Evolutionary conservation across 805 yeast species (phyloP).

Genomic region (Lipomyces lipofer): DNA sequence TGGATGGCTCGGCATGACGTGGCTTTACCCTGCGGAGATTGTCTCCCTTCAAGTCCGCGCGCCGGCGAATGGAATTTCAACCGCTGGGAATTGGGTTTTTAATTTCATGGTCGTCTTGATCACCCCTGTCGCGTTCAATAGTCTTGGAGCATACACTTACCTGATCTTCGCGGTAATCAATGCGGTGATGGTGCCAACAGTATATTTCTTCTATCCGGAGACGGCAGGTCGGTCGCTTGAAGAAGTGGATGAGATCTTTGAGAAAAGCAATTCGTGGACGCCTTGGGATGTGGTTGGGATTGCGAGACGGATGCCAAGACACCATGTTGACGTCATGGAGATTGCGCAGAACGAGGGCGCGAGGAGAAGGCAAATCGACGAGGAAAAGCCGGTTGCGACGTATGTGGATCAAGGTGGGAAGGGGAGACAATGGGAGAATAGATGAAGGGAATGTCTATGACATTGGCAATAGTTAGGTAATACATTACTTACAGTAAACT

Average conservation of each 20-base stretch:
- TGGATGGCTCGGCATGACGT: constrained; percentile 38
- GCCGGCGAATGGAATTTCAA: constrained; percentile 52
- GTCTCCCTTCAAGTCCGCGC: constrained; percentile 56
- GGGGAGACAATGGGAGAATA: too few relatives aligned
- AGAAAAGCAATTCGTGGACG: background rate
- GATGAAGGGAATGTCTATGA: too few relatives aligned
- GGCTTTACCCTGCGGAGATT: constrained; percentile 63
- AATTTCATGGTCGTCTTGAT: constrained; percentile 59
- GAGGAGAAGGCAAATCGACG: background rate
- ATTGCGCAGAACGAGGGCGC: constrained; percentile 44
- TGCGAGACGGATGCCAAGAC: constrained; percentile 8
- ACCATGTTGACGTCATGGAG: constrained; percentile 4
- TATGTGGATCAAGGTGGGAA: background rate
- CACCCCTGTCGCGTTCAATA: constrained; percentile 53
- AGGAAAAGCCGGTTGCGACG: background rate
- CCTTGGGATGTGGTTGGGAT: constrained; percentile 16
- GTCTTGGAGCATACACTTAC: constrained; percentile 56
- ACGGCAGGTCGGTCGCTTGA: constrained; percentile 62
- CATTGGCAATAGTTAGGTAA: too few relatives aligned
- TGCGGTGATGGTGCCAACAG: constrained; percentile 48
- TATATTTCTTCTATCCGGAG: constrained; percentile 57
- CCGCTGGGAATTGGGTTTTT: constrained; percentile 59
- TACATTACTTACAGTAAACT: too few relatives aligned
- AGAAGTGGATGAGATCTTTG: constrained; percentile 48
- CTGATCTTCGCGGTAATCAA: constrained; percentile 59